A percentile compares a stretch with the other conserved stretches of the same genome.
Conservation (phyloP, 176 grass and related monocot species). For the Oryza meyeriana region DNA sequence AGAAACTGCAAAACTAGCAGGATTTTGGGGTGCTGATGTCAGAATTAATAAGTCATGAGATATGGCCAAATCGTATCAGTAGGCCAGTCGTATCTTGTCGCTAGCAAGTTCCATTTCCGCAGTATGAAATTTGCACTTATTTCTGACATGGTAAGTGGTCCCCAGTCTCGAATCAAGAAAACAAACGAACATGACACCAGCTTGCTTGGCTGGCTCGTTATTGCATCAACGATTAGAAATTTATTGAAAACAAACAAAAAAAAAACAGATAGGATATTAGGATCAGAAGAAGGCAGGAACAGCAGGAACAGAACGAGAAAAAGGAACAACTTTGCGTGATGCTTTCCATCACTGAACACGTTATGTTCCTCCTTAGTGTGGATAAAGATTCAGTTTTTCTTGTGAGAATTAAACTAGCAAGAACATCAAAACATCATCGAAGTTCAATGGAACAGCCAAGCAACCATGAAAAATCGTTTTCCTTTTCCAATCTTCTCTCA, state of each 20-base stretch:
- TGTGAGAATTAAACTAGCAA: background rate
- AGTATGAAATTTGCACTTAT: background rate
- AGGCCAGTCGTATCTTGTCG: background rate
- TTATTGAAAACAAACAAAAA: background rate
- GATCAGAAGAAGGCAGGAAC: background rate
- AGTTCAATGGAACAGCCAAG: background rate
- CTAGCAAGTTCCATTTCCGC: background rate
- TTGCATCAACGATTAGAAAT: background rate
- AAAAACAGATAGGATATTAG: background rate
- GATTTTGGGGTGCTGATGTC: background rate
- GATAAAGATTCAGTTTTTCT: background rate
- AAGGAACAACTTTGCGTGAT: conserved; percentile 17
- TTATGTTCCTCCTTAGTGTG: background rate
- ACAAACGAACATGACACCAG: background rate
- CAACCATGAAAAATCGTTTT: background rate
- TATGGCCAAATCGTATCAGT: background rate
- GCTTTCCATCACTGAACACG: background rate
- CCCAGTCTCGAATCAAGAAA: background rate
- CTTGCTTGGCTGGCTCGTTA: background rate
- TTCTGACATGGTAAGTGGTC: background rate
- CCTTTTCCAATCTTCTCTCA: background rate
- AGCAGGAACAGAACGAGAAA: background rate
- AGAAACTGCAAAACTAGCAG: background rate
- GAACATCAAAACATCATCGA: background rate
- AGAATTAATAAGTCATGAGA: background rate